phyloP scores from a whole-genome alignment of 1,284 basidiomycete species.

The Erythrobasidium hasegawianum region DNA sequence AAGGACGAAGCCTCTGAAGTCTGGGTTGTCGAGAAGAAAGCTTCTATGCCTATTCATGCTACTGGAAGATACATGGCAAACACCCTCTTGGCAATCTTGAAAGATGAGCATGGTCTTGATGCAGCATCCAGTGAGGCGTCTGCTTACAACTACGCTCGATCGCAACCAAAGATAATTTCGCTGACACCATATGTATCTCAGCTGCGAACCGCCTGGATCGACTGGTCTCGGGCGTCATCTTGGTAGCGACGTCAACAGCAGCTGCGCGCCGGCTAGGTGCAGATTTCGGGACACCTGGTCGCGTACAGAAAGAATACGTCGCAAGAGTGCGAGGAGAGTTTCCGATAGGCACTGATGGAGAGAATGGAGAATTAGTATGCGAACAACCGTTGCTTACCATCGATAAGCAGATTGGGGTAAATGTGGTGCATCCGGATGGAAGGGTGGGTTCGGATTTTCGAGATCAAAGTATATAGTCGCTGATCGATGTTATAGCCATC shows the following conservation, averaged over 20 bases:
- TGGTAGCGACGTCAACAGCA: conserved; percentile 72
- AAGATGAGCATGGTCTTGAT: conserved; percentile 74
- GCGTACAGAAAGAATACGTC: conserved; percentile 84
- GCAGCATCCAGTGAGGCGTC: conserved; percentile 72
- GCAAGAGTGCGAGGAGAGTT: conserved; percentile 80
- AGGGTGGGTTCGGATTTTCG: conserved; percentile 58
- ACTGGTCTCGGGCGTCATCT: conserved; percentile 93
- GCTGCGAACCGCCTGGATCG: conserved; percentile 93
- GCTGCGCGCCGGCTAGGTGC: conserved; percentile 69
- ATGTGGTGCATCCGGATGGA: conserved; percentile 76
- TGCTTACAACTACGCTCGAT: too few relatives aligned
- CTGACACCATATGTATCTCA: conserved; percentile 47
- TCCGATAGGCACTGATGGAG: conserved; percentile 51
- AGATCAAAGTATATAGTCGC: not conserved
- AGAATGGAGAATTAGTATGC: conserved; percentile 64
- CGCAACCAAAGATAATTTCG: too few relatives aligned
- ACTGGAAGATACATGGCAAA: conserved; percentile 83
- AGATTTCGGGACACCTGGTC: conserved; percentile 70
- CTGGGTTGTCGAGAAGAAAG: conserved; percentile 91
- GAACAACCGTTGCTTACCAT: conserved; percentile 86
- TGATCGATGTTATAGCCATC: conserved; percentile 61
- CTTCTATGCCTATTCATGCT: conserved; percentile 68
- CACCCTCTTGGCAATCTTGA: conserved; percentile 80
- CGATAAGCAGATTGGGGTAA: conserved; percentile 54
- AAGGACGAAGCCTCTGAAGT: conserved; percentile 75